Conservation (phyloP, 805 yeast species). For the Yarrowia sp. region DNA sequence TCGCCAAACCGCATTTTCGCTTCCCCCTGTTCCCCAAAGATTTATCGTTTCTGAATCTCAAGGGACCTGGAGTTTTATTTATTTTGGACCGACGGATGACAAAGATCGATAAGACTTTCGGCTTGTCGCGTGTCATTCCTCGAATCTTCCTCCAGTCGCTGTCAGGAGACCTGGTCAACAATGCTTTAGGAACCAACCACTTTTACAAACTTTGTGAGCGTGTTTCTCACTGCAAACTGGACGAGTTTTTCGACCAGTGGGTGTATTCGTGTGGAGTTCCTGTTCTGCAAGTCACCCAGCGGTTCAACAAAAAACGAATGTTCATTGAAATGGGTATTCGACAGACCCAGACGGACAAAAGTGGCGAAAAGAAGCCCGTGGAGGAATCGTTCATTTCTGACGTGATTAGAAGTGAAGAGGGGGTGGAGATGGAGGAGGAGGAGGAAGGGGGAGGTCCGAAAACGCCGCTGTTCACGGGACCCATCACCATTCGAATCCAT, state of each 20-base stretch:
- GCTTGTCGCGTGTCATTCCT: constrained; percentile 85
- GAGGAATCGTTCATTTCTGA: constrained; percentile 41
- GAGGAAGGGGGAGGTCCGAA: constrained; percentile 29
- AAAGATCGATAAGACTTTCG: constrained; percentile 91
- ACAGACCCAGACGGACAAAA: constrained; percentile 75
- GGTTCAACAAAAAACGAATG: constrained; percentile 90
- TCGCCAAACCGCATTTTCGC: constrained; percentile 66
- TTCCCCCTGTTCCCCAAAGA: constrained; percentile 66
- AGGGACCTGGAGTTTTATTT: constrained; percentile 81
- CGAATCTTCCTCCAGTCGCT: constrained; percentile 88
- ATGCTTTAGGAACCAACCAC: constrained; percentile 74
- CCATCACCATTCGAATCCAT: constrained; percentile 94
- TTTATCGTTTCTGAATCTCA: constrained; percentile 65
- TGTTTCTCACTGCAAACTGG: constrained; percentile 82
- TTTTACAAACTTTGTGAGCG: constrained; percentile 93
- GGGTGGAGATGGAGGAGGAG: constrained; percentile 13
- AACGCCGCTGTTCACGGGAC: constrained; percentile 65
- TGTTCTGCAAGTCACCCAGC: constrained; percentile 79
- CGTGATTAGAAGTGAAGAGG: constrained; percentile 41
- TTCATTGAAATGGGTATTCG: constrained; percentile 91
- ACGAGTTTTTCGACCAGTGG: constrained; percentile 89
- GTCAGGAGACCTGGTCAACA: constrained; percentile 86
- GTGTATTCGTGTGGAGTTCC: constrained; percentile 87
- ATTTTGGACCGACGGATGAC: constrained; percentile 91
- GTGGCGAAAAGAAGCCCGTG: constrained; percentile 30